Evolutionary conservation across 768 basidiomycete genomes (phyloP).

Genomic region (Phylloporus rhodoxanthus): DNA sequence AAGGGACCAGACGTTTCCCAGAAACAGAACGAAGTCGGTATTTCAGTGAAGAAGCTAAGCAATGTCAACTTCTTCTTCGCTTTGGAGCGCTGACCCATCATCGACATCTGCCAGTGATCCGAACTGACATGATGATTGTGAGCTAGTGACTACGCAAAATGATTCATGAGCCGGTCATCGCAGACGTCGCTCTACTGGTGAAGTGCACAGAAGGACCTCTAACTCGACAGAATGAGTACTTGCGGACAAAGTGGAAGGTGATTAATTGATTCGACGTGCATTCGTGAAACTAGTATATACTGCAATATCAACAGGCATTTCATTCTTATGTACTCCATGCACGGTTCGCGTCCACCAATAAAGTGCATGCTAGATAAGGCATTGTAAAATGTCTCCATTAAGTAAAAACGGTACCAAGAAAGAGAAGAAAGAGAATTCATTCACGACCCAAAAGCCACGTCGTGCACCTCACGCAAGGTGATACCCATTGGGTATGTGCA

Average conservation of each 20-base stretch:
- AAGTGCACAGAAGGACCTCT: no score
- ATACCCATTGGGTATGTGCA: constrained; percentile 15
- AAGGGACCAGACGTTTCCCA: not conserved
- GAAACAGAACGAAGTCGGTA: not conserved
- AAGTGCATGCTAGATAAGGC: not conserved
- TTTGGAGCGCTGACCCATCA: no score
- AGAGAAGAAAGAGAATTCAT: not conserved
- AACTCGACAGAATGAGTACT: no score
- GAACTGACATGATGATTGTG: no score
- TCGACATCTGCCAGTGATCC: no score
- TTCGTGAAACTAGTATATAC: not conserved
- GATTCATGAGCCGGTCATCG: no score
- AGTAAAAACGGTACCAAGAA: not conserved
- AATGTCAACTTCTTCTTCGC: no score
- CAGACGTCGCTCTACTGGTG: no score
- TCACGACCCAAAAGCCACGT: not conserved
- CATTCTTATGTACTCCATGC: not conserved
- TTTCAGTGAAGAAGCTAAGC: not conserved
- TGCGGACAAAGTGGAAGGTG: no score
- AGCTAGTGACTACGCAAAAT: no score
- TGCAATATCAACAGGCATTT: not conserved
- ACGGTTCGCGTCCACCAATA: not conserved
- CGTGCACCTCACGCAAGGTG: constrained; percentile 3
- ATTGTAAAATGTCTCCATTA: not conserved
- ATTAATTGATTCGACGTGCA: no score